phyloP scores from a whole-genome alignment of 2,329 filamentous ascomycete species.

The Penicillium sp. region DNA sequence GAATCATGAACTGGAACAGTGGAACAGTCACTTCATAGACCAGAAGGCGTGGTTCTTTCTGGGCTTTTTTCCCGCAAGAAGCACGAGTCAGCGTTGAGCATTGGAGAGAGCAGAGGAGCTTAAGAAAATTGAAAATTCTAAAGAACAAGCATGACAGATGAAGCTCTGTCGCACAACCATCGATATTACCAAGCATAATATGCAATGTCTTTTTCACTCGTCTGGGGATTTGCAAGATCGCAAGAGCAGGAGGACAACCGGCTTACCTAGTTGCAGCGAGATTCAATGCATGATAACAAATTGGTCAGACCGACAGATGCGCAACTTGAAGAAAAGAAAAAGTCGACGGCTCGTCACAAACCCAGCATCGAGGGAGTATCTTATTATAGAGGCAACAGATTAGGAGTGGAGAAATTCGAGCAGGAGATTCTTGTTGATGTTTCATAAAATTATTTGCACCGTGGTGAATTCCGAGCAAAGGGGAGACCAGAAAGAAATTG shows the following conservation, averaged over 20 bases:
- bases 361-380: slow-evolving; percentile 3
- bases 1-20: slow-evolving; percentile 14
- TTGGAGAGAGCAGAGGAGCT: not conserved
- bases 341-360: slow-evolving; percentile 13
- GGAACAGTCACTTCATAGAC: slow-evolving; percentile 5
- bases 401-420: not conserved
- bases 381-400: slow-evolving; percentile 21
- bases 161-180: not conserved
- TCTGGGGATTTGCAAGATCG: not conserved
- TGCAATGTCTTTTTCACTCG: not conserved
- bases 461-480: slow-evolving; percentile 1
- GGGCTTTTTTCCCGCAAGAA: not conserved
- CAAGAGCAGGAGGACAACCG: slow-evolving; percentile 1
- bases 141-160: not conserved
- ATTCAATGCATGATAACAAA: slow-evolving; percentile 19
- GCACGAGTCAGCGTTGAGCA: not conserved
- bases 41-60: not conserved
- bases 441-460: slow-evolving; percentile 21
- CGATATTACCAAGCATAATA: slow-evolving; percentile 8
- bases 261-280: slow-evolving; percentile 10
- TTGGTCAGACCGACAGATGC: slow-evolving; percentile 22
- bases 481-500: slow-evolving; percentile 16
- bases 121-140: not conserved
- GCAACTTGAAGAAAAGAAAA: slow-evolving; percentile 11
- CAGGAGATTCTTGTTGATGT: slow-evolving; percentile 8